Base-by-base conservation (phyloP, 2,329 filamentous ascomycete genomes). In the Calonectria honghensis region DNA sequence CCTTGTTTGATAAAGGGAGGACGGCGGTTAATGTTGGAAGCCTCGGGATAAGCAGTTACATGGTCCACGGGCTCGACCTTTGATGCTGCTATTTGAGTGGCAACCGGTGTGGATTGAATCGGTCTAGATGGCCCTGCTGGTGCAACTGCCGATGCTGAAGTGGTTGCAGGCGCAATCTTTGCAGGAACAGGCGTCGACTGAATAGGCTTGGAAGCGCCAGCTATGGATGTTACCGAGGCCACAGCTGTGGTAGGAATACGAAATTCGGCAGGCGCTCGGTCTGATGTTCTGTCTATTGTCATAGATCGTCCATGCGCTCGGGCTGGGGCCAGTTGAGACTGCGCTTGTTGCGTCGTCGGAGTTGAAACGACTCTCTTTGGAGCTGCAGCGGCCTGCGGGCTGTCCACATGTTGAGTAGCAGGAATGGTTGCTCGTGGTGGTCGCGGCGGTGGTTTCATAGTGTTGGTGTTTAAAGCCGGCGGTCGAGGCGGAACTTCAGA, bases 11-110 rank as follows among this genome's bases (percentile, higher is more conserved):
- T 92, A 67, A 90, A 90, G 0, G 97, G 97, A 20, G 95, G 94
- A 64, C 96, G 91, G 65, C 97, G 92, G 82, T 98, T 99, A 2
- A 95, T 92, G 77, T 94, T 93, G 1, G 95, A 95, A 1, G 94
- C 89, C 84, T 99, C 96, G 0, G 97, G 97, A 82, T 95, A 98
- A 65, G 94, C 91, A 11, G 90, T 91, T 27, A 87, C 87, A 65
- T 87, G 84, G 14, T 91, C 88, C 18, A 88, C 83, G 1, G 89
- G 83, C 51, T 91, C 90, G 6, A 83, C 70, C 32, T 83, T 79
- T 24, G 84, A 64, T 31, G 84, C 63, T 31, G 81, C 64, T 54
- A 78, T 68, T 35, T 73, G 68, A 51, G 66, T 52, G 51, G 76
- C 75, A 51, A 70, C 51, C 9, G 75, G 48, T 1, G 66, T 67